Evolutionary conservation across 345 rosid genomes (phyloP).

Genomic region (Moricandia arvensis): DNA sequence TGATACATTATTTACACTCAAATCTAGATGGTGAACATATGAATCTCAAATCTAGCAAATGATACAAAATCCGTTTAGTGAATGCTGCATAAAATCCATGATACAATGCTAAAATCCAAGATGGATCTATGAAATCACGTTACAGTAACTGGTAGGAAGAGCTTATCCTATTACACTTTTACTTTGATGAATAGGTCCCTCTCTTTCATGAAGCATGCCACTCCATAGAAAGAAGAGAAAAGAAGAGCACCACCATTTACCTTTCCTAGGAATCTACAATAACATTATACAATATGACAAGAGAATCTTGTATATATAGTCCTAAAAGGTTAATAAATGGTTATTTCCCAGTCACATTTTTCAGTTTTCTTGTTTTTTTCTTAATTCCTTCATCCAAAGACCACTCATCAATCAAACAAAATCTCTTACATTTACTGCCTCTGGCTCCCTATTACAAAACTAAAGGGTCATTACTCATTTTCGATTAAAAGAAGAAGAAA

Average conservation of each 20-base stretch:
- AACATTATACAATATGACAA: slow-evolving; percentile 15
- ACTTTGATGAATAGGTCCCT: slow-evolving; percentile 16
- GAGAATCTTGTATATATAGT: slow-evolving; percentile 1
- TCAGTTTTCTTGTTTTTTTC: slow-evolving; percentile 18
- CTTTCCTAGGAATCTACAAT: slow-evolving; percentile 27
- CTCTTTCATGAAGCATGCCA: slow-evolving; percentile 31
- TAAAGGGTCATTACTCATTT: not conserved
- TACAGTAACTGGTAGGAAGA: not conserved
- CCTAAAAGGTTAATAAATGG: not conserved
- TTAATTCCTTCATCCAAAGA: not conserved
- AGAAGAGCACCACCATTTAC: slow-evolving; percentile 27
- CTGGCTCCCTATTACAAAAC: not conserved
- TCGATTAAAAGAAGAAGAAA: not conserved
- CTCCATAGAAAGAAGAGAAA: slow-evolving; percentile 31
- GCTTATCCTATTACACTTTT: slow-evolving; percentile 10
- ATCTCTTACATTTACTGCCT: slow-evolving; percentile 14
- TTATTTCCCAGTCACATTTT: slow-evolving; percentile 19
- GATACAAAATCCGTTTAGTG: not conserved
- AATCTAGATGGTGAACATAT: slow-evolving; percentile 4
- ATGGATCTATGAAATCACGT: not conserved
- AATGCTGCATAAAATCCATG: slow-evolving; percentile 4
- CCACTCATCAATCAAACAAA: slow-evolving; percentile 4
- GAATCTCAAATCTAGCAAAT: slow-evolving; percentile 1
- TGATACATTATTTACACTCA: not conserved
- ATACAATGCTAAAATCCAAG: slow-evolving; percentile 4